Base-by-base conservation (phyloP, 805 yeast species). In the Trichomonascus vanleenenianus region DNA sequence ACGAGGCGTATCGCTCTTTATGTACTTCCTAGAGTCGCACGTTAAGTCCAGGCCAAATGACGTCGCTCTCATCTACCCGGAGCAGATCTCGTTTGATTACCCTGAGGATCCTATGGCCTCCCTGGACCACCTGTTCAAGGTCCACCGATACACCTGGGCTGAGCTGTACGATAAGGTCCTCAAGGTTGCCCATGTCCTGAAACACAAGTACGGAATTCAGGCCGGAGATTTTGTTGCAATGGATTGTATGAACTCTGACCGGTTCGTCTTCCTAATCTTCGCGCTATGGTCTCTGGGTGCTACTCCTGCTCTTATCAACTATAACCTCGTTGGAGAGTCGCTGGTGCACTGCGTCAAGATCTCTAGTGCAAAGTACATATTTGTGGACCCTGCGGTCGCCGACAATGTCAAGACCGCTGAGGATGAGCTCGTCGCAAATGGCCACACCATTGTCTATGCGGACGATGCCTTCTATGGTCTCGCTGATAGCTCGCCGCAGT, bases 241-340 rank as follows among this genome's bases (percentile, higher is more conserved):
- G 38, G 82, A 81, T 56, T 83, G 78, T 58, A 82, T 85, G 57
- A 89, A 89, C 64, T 86, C 83, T 59, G 95, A 96, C 2, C 67
- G 87, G 50, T 85, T 85, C 56, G 64, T 89, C 12, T 72, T 88
- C 44, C 60, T 84, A 35, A 85, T 96, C 95, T 72, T 85, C 45
- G 84, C 96, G 0, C 65, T 84, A 40, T 89, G 96, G 96, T 85
- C 86, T 56, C 71, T 89, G 44, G 97, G 97, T 37, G 96, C 95
- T 1, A 63, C 73, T 7, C 96, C 96, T 0, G 88, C 95, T 0
- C 83, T 91, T 55, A 67, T 91, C 56, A 89, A 89, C 66, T 85
- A 80, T 66, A 89, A 88, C 62, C 72, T 83, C 41, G 70, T 73
- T 43, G 88, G 86, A 20, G 72, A 73, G 43, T 83, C 95, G 1